Evolutionary conservation across 176 grass and related monocot species (phyloP), one percentile per base, ranked within the genome.

Genomic region (Pharus latifolius): DNA sequence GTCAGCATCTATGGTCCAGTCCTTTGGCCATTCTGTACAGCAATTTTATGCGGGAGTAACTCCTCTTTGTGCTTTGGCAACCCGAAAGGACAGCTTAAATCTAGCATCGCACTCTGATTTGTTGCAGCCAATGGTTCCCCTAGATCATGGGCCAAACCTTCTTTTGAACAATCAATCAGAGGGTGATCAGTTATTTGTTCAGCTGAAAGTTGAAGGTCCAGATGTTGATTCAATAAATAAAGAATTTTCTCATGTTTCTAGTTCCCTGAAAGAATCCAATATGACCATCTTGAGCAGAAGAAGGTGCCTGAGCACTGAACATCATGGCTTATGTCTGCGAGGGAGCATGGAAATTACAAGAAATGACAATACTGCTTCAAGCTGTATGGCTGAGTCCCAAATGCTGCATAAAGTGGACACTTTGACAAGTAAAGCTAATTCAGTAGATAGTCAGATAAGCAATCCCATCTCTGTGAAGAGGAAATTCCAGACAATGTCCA

Each of bases 401-500:
- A 54, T 52, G 25, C 3, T 27, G n/a, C 35, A 42, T 27, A 56
- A 37, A 56, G 10, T 70, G 34, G 33, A 56, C 55, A 23, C 20
- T 54, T 17, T 12, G 16, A 26, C 14, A 1, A 42, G 48, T 56
- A n/a, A 56, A 13, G 48, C 25, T 24, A 1, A 15, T 70, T 55
- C 49, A 16, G 22, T 53, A 55, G 49, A 41, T 56, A 55, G 22
- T 70, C 50, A 40, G 29, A 17, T 34, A 55, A 70, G 46, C 65
- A 83, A 64, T 70, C 48, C 73, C 55, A 77, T 51, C 49, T 70
- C 65, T 26, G 65, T 83, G 25, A 77, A 83, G 43, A 67, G 43
- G 35, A 83, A 70, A 22, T 77, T 83, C 54, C 63, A 75, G 25
- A 75, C 19, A 44, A 77, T 83, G 80, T 77, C 72, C 13, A 77